Evolutionary conservation across 306 rosid genomes (phyloP), one percentile per base, ranked within the genome.

Genomic region (Prunus mira): DNA sequence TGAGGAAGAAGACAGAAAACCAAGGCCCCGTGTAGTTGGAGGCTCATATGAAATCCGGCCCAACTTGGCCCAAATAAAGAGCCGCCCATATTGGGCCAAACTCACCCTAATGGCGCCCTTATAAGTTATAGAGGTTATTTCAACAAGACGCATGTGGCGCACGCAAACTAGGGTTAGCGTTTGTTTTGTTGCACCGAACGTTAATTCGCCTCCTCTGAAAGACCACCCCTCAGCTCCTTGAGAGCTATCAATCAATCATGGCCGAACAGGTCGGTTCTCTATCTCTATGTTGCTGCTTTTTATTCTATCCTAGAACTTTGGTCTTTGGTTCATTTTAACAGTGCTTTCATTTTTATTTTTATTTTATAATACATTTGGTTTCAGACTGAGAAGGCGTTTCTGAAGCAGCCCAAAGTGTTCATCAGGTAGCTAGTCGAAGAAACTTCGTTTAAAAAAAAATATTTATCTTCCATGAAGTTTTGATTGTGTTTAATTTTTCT

Each of bases 371-470:
- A 38, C 43, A 38, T 38, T 76, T 17, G 61, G 52, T 76, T 81
- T 69, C 81, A 88, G 94, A 91, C 97, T 3, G 91, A 93, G 89
- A 93, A 89, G 77, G 93, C 95, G 20, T 91, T 86, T 81, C 76
- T 91, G 61, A 91, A 91, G 86, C 95, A 91, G 76, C 93, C 89
- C 1, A 89, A 85, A 51, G 95, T 91, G 82, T 91, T 91, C 73
- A 66, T 89, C 22, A 25, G 94, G 94, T 91, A 81, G 19, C 8
- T 24, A 10, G 11, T 22, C 8, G 7, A 60, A 49, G 5, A 34
- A 38, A 19, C 12, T 57, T 6, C 5, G 7, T 0, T 68, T 69
- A 56, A 32, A 32, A 32, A 32, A 34, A 34, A 1, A 34, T 38
- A 34, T 34, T 34, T 38, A 38, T 5, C 46, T n/a, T 62, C 11